These are phyloP conservation scores for Thielaviopsis euricoi DNA, from an alignment of 2,329 filamentous ascomycete genomes.

Conservation along the genomic window DNA sequence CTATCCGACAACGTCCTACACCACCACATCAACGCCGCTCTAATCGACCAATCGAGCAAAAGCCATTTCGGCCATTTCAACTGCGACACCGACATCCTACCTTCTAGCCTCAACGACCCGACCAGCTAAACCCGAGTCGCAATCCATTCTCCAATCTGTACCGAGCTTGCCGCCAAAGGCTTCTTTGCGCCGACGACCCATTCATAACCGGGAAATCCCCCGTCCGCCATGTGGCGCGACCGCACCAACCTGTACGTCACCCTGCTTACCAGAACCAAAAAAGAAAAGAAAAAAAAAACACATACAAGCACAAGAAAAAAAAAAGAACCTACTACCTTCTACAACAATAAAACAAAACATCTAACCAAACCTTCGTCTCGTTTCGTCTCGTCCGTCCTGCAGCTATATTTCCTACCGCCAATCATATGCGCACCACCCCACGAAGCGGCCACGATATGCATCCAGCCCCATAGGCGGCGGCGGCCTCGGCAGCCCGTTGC, in stretches of 20 bases:
- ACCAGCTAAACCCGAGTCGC: no score
- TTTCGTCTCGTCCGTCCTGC: slow-evolving; percentile 12
- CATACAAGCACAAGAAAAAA: no score
- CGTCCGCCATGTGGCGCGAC: slow-evolving; percentile 91
- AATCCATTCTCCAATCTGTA: no score
- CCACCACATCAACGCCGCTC: no score
- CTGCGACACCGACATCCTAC: no score
- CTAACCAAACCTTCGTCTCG: slow-evolving; percentile 5
- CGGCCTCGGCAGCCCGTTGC: slow-evolving; percentile 40
- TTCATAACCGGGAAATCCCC: neutral
- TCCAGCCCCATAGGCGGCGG: slow-evolving; percentile 24
- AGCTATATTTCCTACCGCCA: slow-evolving; percentile 99
- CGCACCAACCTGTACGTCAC: slow-evolving; percentile 79
- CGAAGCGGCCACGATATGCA: slow-evolving; percentile 62
- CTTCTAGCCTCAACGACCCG: no score
- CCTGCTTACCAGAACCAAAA: neutral
- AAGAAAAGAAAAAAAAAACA: no score
- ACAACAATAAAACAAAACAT: neutral
- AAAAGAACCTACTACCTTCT: neutral
- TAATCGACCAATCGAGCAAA: no score
- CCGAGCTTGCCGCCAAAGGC: neutral
- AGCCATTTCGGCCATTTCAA: no score
- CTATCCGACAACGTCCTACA: no score
- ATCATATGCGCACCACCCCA: slow-evolving; percentile 89
- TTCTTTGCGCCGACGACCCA: neutral